A percentile compares a stretch with the other conserved stretches of the same genome.
Conservation (phyloP, 768 basidiomycete genomes). For the Strobilomyces dryophilus region DNA sequence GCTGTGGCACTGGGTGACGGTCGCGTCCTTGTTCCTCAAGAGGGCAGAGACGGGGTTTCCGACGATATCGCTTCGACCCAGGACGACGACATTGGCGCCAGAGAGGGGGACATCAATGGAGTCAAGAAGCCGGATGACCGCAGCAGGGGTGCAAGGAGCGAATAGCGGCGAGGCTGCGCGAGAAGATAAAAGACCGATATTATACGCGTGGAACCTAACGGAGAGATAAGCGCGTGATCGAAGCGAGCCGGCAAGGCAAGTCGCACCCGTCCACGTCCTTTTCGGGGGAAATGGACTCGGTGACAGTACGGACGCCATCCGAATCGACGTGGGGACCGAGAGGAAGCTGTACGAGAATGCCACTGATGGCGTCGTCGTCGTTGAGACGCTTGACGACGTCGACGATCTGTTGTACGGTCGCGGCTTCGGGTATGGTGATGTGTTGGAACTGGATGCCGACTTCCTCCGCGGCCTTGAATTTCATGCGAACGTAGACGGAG, state of each 20-base stretch:
- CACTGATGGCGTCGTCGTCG: constrained; percentile 73
- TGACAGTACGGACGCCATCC: constrained; percentile 84
- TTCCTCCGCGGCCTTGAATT: constrained; percentile 91
- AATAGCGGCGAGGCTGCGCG: constrained; percentile 88
- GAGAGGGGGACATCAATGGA: constrained; percentile 73
- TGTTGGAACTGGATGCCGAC: constrained; percentile 88
- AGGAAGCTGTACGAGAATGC: constrained; percentile 94
- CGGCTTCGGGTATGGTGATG: constrained; percentile 63
- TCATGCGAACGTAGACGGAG: constrained; percentile 93
- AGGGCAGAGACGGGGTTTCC: constrained; percentile 93
- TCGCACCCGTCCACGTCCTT: constrained; percentile 96
- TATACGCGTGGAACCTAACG: constrained; percentile 92
- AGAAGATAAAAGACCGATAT: constrained; percentile 92
- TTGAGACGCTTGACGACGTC: constrained; percentile 78
- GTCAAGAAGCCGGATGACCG: constrained; percentile 86
- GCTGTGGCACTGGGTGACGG: constrained; percentile 97
- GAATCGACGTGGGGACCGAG: constrained; percentile 77
- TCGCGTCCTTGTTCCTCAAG: constrained; percentile 86
- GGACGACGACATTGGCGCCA: constrained; percentile 84
- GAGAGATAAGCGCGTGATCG: constrained; percentile 2
- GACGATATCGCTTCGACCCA: constrained; percentile 97
- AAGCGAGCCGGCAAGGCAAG: constrained; percentile 4
- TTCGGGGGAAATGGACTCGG: constrained; percentile 89
- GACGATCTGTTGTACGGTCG: constrained; percentile 73
- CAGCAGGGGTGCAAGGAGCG: constrained; percentile 92